Evolutionary conservation across 768 basidiomycete species (phyloP).

Genomic region (Leccinum barrowsii): DNA sequence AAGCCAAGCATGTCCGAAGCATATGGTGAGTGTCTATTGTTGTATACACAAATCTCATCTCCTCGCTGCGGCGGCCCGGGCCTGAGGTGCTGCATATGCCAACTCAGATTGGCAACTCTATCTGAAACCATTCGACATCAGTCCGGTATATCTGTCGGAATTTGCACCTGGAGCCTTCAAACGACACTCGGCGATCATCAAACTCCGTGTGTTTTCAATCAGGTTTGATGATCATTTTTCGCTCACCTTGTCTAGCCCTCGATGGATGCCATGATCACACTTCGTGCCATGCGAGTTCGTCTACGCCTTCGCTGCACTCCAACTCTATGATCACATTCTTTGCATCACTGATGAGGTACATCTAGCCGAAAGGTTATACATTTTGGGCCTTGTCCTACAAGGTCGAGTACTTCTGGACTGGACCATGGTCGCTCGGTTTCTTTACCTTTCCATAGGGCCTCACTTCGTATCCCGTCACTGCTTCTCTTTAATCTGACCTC

Average conservation of each 20-base stretch:
- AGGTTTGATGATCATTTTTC: no score
- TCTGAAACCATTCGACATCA: no score
- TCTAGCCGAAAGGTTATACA: not conserved
- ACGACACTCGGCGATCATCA: not conserved
- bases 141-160: no score
- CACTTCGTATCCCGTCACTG: not conserved
- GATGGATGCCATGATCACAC: not conserved
- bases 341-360: slow-evolving; percentile 4
- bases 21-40: no score
- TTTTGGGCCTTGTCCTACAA: not conserved
- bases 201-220: no score
- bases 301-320: not conserved
- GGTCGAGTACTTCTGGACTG: no score
- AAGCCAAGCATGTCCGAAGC: no score
- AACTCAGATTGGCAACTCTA: no score
- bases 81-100: no score
- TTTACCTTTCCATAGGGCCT: not conserved
- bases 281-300: not conserved
- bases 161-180: not conserved
- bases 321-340: slow-evolving; percentile 1
- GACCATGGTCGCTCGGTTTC: not conserved
- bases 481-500: not conserved
- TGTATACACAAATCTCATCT: no score
- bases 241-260: not conserved
- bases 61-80: no score